Conservation (phyloP, 129 eudicot species). For the Heracleum sosnowskyi region DNA sequence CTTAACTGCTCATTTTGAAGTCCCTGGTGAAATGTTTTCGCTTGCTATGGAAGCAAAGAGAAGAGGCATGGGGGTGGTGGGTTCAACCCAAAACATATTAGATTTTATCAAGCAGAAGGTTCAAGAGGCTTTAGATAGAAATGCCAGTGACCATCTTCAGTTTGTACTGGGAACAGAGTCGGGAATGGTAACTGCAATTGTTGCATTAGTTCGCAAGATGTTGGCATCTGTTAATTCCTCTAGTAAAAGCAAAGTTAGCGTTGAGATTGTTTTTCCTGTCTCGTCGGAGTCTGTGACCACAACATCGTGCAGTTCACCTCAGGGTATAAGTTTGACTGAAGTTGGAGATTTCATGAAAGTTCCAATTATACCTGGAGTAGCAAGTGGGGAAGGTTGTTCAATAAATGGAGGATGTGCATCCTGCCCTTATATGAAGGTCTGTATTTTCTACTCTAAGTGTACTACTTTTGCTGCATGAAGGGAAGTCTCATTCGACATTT, state of each 20-base stretch:
- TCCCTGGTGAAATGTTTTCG: conserved; percentile 97
- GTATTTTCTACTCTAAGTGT: conserved; percentile 4
- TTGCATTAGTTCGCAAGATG: conserved; percentile 54
- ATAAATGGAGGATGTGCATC: conserved; percentile 99
- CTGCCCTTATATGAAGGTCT: conserved; percentile 98
- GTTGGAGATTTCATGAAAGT: conserved; percentile 32
- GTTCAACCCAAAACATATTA: conserved; percentile 88
- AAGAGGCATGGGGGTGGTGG: conserved; percentile 99
- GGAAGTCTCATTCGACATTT: not conserved
- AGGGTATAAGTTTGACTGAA: conserved; percentile 25
- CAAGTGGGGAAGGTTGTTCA: conserved; percentile 97
- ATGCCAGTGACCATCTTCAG: conserved; percentile 84
- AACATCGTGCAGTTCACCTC: conserved; percentile 38
- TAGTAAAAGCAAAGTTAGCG: conserved; percentile 44
- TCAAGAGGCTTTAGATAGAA: conserved; percentile 79
- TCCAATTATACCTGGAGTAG: conserved; percentile 80
- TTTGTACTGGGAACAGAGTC: conserved; percentile 95
- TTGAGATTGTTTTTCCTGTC: conserved; percentile 94
- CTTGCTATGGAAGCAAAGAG: conserved; percentile 96
- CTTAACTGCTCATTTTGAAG: conserved; percentile 97
- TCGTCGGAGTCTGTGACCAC: conserved; percentile 75
- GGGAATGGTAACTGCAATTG: conserved; percentile 97
- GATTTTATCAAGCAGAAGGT: conserved; percentile 77
- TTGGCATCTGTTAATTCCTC: conserved; percentile 42
- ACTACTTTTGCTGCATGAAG: not conserved